These are phyloP conservation scores for Emergomyces africanus DNA, from an alignment of 2,329 filamentous ascomycete genomes.

Conservation along the genomic window DNA sequence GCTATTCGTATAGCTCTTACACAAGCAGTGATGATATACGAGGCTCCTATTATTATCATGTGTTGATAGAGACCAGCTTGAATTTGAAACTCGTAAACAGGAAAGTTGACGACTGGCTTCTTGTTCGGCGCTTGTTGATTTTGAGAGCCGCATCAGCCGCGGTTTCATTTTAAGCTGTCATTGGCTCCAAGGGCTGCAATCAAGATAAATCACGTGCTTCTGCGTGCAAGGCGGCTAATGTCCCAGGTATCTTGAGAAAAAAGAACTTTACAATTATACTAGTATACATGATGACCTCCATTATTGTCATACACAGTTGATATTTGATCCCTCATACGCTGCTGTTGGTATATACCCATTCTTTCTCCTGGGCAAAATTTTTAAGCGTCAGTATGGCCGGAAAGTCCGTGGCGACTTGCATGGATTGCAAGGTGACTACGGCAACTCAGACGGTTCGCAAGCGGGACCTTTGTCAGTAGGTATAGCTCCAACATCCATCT, in stretches of 20 bases:
- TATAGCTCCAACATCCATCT: neutral
- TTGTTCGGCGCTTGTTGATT: neutral
- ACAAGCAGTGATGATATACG: neutral
- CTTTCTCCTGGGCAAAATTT: neutral
- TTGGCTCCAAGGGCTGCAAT: neutral
- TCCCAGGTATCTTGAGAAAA: neutral
- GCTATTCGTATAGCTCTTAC: neutral
- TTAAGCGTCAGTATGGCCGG: slow-evolving; percentile 1
- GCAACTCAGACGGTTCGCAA: slow-evolving; percentile 5
- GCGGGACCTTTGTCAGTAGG: slow-evolving; percentile 10
- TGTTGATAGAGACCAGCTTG: neutral
- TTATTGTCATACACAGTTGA: neutral
- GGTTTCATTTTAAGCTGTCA: neutral
- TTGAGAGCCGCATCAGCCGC: neutral
- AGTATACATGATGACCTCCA: neutral
- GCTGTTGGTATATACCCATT: neutral
- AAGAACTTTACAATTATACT: neutral
- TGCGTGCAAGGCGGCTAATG: neutral
- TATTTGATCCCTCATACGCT: neutral
- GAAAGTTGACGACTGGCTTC: neutral
- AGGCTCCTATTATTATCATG: neutral
- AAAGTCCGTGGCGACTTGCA: slow-evolving; percentile 14
- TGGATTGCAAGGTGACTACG: slow-evolving; percentile 12
- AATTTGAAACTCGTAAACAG: neutral
- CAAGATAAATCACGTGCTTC: neutral